Base-by-base conservation (phyloP, 768 basidiomycete species). In the Leccinum aurantiacum region DNA sequence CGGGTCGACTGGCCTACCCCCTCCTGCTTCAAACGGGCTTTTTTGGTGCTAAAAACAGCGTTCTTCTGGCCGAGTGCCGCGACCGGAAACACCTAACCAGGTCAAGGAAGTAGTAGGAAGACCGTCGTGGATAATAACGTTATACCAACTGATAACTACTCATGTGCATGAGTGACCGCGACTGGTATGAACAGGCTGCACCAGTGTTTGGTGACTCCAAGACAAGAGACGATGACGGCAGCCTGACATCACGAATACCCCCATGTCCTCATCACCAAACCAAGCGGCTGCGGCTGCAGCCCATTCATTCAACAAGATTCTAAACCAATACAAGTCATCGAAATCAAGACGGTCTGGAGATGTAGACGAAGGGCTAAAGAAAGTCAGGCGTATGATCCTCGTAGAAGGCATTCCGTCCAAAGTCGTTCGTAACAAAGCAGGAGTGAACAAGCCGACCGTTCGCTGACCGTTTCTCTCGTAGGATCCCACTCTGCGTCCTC, bases 341-440 rank as follows among this genome's bases (percentile, higher is more conserved):
- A 89, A 85, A 73, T 82, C 86, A 59, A 82, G 86, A 58, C 79
- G 84, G 15, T 77, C 84, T 22, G 77, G 80, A 35, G 86, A 85
- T 61, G 84, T 93, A 27, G 89, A 92, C 41, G 94, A 95, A 72
- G 86, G 85, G 22, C 79, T 88, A n/a, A 93, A 90, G 77, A 91
- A 92, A 74, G 77, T 97, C 57, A 78, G 94, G 46, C 83, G 94
- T 38, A 78, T 94, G 77, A 94, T 97, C 50, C 84, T 97, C 33
- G 91, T 93, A 22, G 94, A 95, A 61, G 93, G 93, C 8, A 91
- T 96, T 59, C 94, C 94, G 17, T 90, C 90, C 14, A 75, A 82
- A 48, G 78, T 80, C 46, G 94, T 93, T 72, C 60, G 88, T 82
- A n/a, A 8, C 29, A 29, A 49, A 49, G 25, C 37, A 41, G 22